These are phyloP conservation scores for Grammothele lineata DNA, from an alignment of 768 basidiomycete genomes.

Conservation along the genomic window DNA sequence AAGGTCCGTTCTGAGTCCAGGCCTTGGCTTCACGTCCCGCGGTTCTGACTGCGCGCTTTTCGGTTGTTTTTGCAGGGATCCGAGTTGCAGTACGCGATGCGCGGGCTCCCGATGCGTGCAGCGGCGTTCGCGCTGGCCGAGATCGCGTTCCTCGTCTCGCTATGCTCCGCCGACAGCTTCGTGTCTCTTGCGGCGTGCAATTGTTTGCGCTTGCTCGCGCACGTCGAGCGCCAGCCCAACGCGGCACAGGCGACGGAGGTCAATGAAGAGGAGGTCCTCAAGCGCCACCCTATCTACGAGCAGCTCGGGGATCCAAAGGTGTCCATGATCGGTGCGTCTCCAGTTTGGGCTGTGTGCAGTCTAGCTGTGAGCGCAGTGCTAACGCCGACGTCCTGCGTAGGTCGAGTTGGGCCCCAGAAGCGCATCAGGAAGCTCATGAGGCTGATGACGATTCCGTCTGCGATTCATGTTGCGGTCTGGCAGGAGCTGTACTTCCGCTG, in stretches of 20 bases:
- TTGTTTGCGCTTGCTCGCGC: conserved; percentile 63
- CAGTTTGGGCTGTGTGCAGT: neutral
- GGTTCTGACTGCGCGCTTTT: no score
- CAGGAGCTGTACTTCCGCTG: conserved; percentile 78
- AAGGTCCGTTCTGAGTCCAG: no score
- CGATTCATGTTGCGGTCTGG: conserved; percentile 77
- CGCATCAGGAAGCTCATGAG: conserved; percentile 70
- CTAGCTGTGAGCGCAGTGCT: conserved; percentile 7
- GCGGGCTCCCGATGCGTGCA: conserved; percentile 45
- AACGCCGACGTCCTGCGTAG: conserved; percentile 35
- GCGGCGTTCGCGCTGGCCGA: conserved; percentile 67
- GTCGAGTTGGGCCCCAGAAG: conserved; percentile 77
- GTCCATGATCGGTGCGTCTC: conserved; percentile 57
- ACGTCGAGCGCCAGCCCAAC: conserved; percentile 59
- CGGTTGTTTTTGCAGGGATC: no score
- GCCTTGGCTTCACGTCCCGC: no score
- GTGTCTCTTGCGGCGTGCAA: conserved; percentile 68
- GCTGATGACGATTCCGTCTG: conserved; percentile 55
- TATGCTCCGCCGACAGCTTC: conserved; percentile 64
- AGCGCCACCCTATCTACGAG: conserved; percentile 71
- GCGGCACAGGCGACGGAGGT: conserved; percentile 47
- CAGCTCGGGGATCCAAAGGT: conserved; percentile 75
- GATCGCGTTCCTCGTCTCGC: conserved; percentile 65
- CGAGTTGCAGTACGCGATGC: conserved; percentile 43
- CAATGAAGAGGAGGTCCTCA: conserved; percentile 59